Evolutionary conservation across 768 basidiomycete genomes (phyloP).

Genomic region (Nevesoporus exiguus): DNA sequence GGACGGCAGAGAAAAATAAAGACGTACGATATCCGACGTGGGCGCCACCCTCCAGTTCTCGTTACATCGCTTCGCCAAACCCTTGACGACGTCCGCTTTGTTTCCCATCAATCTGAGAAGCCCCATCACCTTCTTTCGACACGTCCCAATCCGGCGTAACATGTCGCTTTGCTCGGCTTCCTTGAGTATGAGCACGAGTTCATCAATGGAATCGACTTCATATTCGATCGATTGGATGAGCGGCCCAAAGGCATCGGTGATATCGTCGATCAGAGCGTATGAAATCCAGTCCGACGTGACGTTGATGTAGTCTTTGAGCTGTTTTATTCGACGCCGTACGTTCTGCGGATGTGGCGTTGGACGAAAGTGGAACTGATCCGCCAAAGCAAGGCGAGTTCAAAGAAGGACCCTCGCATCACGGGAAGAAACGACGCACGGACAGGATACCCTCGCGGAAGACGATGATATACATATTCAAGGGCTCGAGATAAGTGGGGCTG

Average conservation of each 20-base stretch:
- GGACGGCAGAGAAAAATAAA: not conserved
- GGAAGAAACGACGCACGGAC: conserved; percentile 55
- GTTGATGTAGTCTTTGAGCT: conserved; percentile 97
- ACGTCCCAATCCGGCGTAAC: conserved; percentile 94
- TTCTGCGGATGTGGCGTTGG: conserved; percentile 98
- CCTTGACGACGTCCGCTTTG: conserved; percentile 99
- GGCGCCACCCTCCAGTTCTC: conserved; percentile 99
- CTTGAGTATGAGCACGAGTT: conserved; percentile 93
- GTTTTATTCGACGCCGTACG: conserved; percentile 96
- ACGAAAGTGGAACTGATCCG: conserved; percentile 86
- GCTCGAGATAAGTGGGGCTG: conserved; percentile 95
- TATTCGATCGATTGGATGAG: conserved; percentile 98
- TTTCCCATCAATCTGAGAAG: conserved; percentile 95
- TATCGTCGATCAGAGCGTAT: conserved; percentile 98
- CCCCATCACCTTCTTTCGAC: conserved; percentile 99
- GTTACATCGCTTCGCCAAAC: conserved; percentile 95
- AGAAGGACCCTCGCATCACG: not conserved
- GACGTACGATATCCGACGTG: conserved; percentile 87
- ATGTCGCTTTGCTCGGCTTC: conserved; percentile 80
- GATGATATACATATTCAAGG: conserved; percentile 99
- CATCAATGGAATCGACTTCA: conserved; percentile 98
- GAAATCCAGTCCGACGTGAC: conserved; percentile 99
- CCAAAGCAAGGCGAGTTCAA: not conserved
- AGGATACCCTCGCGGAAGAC: conserved; percentile 96
- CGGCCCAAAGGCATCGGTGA: conserved; percentile 98